Percentiles rank a stretch among this genome's conserved stretches.
Evolutionary conservation across 305 asterid species (phyloP).

Genomic region (Galium porrigens): DNA sequence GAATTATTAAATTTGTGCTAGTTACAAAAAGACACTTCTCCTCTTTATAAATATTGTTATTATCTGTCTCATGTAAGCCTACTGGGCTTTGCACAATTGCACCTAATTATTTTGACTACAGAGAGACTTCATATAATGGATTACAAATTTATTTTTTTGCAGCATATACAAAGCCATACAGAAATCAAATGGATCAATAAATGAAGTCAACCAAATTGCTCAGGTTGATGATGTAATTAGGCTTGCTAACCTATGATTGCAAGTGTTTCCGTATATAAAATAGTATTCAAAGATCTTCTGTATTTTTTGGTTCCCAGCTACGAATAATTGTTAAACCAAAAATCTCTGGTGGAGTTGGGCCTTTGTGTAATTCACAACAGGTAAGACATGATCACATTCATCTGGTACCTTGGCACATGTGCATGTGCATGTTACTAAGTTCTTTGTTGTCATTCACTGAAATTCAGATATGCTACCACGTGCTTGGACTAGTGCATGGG

Average conservation of each 20-base stretch:
- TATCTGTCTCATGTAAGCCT: neutral
- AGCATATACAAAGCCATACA: slow-evolving; percentile 62
- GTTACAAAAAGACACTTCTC: neutral
- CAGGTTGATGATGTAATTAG: slow-evolving; percentile 42
- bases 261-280: slow-evolving; percentile 13
- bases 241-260: slow-evolving; percentile 17
- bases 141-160: slow-evolving; percentile 19
- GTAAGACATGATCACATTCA: slow-evolving; percentile 22
- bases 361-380: slow-evolving; percentile 77
- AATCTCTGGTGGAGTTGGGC: slow-evolving; percentile 75
- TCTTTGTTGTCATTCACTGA: slow-evolving; percentile 18
- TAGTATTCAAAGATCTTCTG: slow-evolving; percentile 20
- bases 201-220: slow-evolving; percentile 77
- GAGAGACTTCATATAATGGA: neutral
- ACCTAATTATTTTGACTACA: neutral
- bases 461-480: slow-evolving; percentile 75
- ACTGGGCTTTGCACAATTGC: neutral
- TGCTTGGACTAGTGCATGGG: slow-evolving; percentile 84
- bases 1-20: neutral
- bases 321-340: slow-evolving; percentile 76
- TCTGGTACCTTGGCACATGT: neutral
- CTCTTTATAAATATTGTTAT: neutral
- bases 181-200: slow-evolving; percentile 65
- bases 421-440: neutral
- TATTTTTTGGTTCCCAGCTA: slow-evolving; percentile 40